phyloP scores from a whole-genome alignment of 345 rosid species.

The Arabidopsis thaliana region DNA sequence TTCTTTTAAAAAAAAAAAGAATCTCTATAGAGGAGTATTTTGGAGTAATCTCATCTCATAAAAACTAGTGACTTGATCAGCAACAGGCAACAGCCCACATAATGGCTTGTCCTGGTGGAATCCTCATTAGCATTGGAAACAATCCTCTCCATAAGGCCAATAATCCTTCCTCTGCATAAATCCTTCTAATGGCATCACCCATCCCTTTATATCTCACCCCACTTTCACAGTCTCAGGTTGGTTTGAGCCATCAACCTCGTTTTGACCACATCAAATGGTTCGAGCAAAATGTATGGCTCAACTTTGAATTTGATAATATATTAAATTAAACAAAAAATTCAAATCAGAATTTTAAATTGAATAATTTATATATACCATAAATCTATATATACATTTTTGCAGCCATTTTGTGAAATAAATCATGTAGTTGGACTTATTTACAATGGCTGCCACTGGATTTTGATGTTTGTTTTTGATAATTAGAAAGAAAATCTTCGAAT shows the following conservation, averaged over 20 bases:
- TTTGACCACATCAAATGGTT: conserved; percentile 92
- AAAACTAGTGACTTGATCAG: conserved; percentile 85
- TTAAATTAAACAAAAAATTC: too few species aligned
- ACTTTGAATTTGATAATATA: too few species aligned
- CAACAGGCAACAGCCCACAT: conserved; percentile 99
- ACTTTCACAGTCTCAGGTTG: conserved; percentile 56
- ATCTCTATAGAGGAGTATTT: conserved; percentile 48
- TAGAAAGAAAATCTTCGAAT: too few species aligned
- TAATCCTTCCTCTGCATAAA: conserved; percentile 83
- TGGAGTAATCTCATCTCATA: conserved; percentile 68
- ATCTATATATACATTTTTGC: too few species aligned
- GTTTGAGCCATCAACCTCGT: conserved; percentile 95
- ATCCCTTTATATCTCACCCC: conserved; percentile 80
- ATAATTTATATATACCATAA: too few species aligned
- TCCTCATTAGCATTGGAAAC: conserved; percentile 93
- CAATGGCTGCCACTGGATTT: too few species aligned
- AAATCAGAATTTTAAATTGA: too few species aligned
- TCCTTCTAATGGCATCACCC: conserved; percentile 83
- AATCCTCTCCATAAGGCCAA: conserved; percentile 91
- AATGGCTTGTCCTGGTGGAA: conserved; percentile 96
- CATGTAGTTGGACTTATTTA: too few species aligned
- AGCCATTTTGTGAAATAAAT: too few species aligned
- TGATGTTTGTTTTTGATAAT: too few species aligned
- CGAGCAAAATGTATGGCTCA: too few species aligned
- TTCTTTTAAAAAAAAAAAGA: too few species aligned